Evolutionary conservation across 2,329 filamentous ascomycete species (phyloP).

Genomic region (Leptographium lundbergii): DNA sequence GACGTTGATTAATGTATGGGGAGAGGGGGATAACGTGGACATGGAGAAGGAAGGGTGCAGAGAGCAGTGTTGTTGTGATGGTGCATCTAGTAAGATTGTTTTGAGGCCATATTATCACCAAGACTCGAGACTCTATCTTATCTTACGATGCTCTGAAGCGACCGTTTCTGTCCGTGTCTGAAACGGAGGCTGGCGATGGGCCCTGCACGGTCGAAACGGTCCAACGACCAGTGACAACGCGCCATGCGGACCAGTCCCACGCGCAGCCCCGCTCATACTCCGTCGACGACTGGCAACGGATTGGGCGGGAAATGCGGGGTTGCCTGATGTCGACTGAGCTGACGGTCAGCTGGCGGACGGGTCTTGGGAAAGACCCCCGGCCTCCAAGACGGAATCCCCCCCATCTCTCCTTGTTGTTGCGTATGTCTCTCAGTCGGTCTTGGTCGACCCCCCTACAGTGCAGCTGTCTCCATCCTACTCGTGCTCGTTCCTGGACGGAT

Average conservation of each 20-base stretch:
- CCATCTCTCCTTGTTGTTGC: background rate
- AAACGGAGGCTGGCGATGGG: too few species aligned
- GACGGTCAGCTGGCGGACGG: background rate
- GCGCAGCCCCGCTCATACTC: too few species aligned
- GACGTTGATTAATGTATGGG: background rate
- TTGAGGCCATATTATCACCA: too few species aligned
- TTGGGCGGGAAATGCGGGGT: conserved; percentile 5
- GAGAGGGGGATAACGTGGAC: background rate
- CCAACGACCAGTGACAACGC: background rate
- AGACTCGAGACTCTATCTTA: too few species aligned
- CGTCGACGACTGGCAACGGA: background rate
- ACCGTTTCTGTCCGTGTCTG: too few species aligned
- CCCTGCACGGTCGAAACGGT: background rate
- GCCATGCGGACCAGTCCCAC: too few species aligned
- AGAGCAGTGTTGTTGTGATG: background rate
- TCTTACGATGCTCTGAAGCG: too few species aligned
- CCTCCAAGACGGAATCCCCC: background rate
- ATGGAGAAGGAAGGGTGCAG: background rate
- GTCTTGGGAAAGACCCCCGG: background rate
- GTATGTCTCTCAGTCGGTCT: background rate
- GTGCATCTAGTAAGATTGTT: background rate
- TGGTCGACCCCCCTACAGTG: background rate
- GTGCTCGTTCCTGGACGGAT: too few species aligned
- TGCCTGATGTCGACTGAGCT: background rate
- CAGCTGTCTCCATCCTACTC: background rate